phyloP scores from a whole-genome alignment of 2,329 filamentous ascomycete genomes.

The Nigrospora oryzae region DNA sequence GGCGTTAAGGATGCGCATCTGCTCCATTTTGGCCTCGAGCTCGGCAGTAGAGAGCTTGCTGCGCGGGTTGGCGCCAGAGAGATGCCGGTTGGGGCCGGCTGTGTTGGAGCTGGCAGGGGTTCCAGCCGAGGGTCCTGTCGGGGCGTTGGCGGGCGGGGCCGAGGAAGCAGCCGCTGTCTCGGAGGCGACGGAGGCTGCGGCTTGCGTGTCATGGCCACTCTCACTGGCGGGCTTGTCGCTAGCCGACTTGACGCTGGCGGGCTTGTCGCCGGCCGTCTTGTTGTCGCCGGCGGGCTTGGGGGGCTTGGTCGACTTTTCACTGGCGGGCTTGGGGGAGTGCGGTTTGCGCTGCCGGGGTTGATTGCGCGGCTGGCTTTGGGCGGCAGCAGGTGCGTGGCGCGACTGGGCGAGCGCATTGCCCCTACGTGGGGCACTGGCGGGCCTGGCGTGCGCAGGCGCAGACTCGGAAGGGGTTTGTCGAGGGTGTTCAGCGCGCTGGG shows the following conservation, averaged over 20 bases:
- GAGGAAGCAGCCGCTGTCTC: slow-evolving; percentile 5
- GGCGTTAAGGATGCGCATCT: slow-evolving; percentile 49
- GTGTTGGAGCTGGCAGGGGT: slow-evolving; percentile 21
- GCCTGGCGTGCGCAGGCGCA: not conserved
- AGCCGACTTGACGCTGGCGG: no score
- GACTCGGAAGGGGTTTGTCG: not conserved
- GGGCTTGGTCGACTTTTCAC: not conserved
- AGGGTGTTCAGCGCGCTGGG: no score
- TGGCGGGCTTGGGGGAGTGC: slow-evolving; percentile 3
- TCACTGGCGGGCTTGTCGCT: slow-evolving; percentile 4
- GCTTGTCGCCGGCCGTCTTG: not conserved
- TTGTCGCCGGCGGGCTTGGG: slow-evolving; percentile 3
- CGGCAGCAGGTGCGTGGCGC: slow-evolving; percentile 2
- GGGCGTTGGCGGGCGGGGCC: not conserved
- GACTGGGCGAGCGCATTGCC: slow-evolving; percentile 3
- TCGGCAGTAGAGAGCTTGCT: slow-evolving; percentile 52
- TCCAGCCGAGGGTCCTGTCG: not conserved
- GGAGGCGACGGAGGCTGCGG: slow-evolving; percentile 5
- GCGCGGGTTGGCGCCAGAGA: slow-evolving; percentile 49
- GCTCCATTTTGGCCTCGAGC: slow-evolving; percentile 50
- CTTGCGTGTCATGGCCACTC: slow-evolving; percentile 1
- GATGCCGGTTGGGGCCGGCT: slow-evolving; percentile 31
- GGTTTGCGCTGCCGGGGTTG: slow-evolving; percentile 4
- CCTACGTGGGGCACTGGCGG: not conserved
- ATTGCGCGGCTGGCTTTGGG: slow-evolving; percentile 2